These are phyloP conservation scores for Ustilago shanxiensis DNA, from an alignment of 1,284 basidiomycete genomes.

Conservation along the genomic window DNA sequence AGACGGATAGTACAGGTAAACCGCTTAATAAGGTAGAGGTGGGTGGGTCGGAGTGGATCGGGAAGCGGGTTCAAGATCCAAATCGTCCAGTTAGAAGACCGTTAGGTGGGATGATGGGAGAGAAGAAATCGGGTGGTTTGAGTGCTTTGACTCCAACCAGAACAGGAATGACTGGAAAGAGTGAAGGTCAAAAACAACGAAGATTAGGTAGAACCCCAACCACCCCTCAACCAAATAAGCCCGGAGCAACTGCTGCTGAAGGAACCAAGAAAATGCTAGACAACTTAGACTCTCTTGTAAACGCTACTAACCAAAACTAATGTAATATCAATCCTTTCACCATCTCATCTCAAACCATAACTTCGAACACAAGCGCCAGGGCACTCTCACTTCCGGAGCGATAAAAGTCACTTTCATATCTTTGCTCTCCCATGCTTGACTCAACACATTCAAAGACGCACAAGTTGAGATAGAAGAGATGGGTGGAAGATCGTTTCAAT, in stretches of 20 bases:
- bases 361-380: too few relatives aligned
- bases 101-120: background rate
- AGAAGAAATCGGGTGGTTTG: background rate
- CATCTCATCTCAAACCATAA: background rate
- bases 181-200: conserved; percentile 28
- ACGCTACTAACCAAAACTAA: conserved; percentile 2
- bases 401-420: too few relatives aligned
- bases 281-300: conserved; percentile 40
- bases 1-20: conserved; percentile 21
- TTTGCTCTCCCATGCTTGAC: too few relatives aligned
- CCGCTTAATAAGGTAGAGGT: conserved; percentile 11
- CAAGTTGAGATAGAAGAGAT: too few relatives aligned
- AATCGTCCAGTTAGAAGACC: conserved; percentile 24
- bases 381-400: too few relatives aligned
- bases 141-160: background rate
- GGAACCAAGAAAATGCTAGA: conserved; percentile 37
- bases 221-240: background rate
- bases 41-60: conserved; percentile 34
- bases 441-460: too few relatives aligned
- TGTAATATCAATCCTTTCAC: background rate
- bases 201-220: conserved; percentile 15
- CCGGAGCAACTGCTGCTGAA: background rate
- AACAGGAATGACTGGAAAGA: conserved; percentile 5
- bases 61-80: conserved; percentile 36
- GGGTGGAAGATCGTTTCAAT: too few relatives aligned